Base-by-base conservation (phyloP, 2,329 filamentous ascomycete species). In the Endothia cerciana region DNA sequence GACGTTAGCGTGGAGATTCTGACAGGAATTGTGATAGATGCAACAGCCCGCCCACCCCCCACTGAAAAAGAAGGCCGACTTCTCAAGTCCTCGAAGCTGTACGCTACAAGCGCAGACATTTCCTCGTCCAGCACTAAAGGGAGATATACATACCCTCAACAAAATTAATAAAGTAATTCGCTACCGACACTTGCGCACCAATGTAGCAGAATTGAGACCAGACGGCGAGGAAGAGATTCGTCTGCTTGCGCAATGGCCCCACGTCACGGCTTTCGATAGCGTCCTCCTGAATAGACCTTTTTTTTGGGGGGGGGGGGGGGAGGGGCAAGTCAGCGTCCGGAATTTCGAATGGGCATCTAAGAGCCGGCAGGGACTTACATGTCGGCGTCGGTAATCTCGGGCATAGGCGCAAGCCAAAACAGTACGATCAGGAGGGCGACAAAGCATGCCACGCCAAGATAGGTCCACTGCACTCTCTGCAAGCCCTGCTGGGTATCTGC, bases 171-270 rank as follows among this genome's bases (percentile, higher is more conserved):
- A 86, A 86, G 70, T 87, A 86, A 67, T 76, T 70, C 78, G 82
- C 82, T 36, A 85, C 80, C 1, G 80, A 83, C 5, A 85, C 80
- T 73, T 89, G 86, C 0, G 86, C 83, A 7, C 87, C 87, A 0
- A 85, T 85, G 70, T 89, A 89, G 74, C 85, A 88, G 76, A 89
- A 89, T 71, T 89, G 87, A 0, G 85, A 81, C 70, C 81, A 84
- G 0, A 87, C 82, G 36, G 85, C 87, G 63, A 86, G 81, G 77
- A 89, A 88, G 1, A 90, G 79, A 55, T 83, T 85, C 73, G 85
- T 85, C 74, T 89, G 86, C 70, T 85, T 86, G 62, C 74, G 73
- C 71, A 89, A 81, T 0, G 85, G 84, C 63, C 83, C 80, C 33
- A 79, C 74, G 62, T 82, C 83, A 55, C 70, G 68, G 47, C 75